phyloP scores from a whole-genome alignment of 148 eudicot genomes.

The Diospyros lotus region DNA sequence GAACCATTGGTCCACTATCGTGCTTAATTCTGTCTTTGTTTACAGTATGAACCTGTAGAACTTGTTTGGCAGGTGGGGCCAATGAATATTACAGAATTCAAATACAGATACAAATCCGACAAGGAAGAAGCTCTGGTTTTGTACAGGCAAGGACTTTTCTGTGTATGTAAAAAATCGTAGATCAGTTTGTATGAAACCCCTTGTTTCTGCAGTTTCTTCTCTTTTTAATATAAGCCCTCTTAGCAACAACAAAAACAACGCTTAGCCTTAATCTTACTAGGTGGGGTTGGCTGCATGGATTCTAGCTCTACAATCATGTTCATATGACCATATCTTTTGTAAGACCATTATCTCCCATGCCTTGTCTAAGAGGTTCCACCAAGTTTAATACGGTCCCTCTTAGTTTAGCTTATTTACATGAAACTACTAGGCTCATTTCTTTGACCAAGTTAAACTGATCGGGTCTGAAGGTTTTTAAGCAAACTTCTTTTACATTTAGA shows the following conservation, averaged over 20 bases:
- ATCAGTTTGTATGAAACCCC: neutral
- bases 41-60: slow-evolving; percentile 1
- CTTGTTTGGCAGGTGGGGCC: slow-evolving; percentile 68
- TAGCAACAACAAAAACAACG: neutral
- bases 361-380: too few species aligned
- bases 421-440: too few species aligned
- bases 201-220: neutral
- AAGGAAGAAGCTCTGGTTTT: slow-evolving; percentile 69
- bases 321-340: too few species aligned
- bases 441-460: too few species aligned
- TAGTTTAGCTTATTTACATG: neutral
- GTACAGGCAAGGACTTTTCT: slow-evolving; percentile 58
- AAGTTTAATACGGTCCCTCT: neutral
- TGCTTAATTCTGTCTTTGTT: neutral
- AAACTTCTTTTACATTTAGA: too few species aligned
- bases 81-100: slow-evolving; percentile 96
- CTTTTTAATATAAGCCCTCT: neutral
- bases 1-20: neutral
- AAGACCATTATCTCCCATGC: too few species aligned
- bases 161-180: slow-evolving; percentile 1
- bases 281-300: too few species aligned
- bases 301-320: too few species aligned
- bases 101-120: slow-evolving; percentile 59
- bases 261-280: too few species aligned
- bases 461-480: too few species aligned